Conservation (phyloP, 352 stramenopile species). For the Aphanomyces invadans region DNA sequence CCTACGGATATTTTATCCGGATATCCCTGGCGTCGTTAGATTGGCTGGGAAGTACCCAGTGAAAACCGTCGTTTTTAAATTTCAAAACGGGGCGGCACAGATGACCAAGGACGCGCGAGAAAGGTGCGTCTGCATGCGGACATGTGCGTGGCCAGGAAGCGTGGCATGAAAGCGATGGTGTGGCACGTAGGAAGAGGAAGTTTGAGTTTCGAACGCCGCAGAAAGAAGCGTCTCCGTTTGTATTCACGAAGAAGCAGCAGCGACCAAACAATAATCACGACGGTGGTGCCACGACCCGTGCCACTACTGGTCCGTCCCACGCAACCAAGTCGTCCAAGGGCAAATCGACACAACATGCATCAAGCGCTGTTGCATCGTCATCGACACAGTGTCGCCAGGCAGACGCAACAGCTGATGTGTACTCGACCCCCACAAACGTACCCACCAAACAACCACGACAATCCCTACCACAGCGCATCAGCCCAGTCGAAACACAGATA, state of each 20-base stretch:
- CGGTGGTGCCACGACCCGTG: too few relatives aligned
- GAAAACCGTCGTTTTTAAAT: background rate
- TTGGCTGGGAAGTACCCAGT: background rate
- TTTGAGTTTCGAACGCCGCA: slow-evolving; percentile 22
- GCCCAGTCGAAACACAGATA: background rate
- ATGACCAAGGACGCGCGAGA: background rate
- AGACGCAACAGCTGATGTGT: background rate
- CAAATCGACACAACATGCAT: too few relatives aligned
- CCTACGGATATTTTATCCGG: too few relatives aligned
- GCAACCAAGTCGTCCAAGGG: background rate
- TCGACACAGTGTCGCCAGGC: too few relatives aligned
- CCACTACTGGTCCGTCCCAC: too few relatives aligned
- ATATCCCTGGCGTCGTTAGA: background rate
- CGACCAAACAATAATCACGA: background rate
- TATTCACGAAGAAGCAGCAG: slow-evolving; percentile 17
- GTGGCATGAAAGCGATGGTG: too few relatives aligned
- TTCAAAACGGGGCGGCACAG: background rate
- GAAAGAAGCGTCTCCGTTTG: slow-evolving; percentile 18
- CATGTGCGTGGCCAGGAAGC: too few relatives aligned
- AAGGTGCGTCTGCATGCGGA: background rate
- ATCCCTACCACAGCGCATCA: background rate
- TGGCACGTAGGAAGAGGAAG: slow-evolving; percentile 18
- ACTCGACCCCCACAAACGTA: background rate
- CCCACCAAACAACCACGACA: background rate
- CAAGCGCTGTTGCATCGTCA: too few relatives aligned